These are phyloP conservation scores for Gomphus bonarii DNA, from an alignment of 1,284 basidiomycete species.

Conservation along the genomic window DNA sequence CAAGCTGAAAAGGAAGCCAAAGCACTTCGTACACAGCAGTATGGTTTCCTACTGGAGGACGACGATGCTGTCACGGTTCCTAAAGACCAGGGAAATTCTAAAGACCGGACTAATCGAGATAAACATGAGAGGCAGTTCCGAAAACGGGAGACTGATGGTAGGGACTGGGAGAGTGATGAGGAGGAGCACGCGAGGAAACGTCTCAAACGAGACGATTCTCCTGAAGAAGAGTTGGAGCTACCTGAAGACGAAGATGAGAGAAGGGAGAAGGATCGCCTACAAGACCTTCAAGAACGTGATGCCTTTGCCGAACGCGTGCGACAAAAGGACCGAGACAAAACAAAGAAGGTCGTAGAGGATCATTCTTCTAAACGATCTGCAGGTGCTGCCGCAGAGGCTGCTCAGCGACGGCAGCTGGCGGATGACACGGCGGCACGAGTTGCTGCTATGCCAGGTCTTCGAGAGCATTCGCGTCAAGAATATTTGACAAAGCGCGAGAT, in stretches of 20 bases:
- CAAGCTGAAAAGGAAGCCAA: constrained; percentile 64
- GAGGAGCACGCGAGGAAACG: constrained; percentile 66
- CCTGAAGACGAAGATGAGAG: constrained; percentile 63
- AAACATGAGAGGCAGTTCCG: constrained; percentile 57
- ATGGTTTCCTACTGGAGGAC: constrained; percentile 72
- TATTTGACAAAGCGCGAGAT: constrained; percentile 94
- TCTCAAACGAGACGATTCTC: constrained; percentile 34
- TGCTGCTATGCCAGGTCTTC: constrained; percentile 73
- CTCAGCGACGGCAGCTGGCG: constrained; percentile 70
- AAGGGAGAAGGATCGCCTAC: constrained; percentile 64
- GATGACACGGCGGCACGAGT: constrained; percentile 76
- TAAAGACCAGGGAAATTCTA: constrained; percentile 27
- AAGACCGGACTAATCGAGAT: constrained; percentile 39
- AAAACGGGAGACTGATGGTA: constrained; percentile 69
- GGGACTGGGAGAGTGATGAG: constrained; percentile 83
- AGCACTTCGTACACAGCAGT: constrained; percentile 63
- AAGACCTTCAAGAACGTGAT: constrained; percentile 83
- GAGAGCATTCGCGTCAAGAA: constrained; percentile 82
- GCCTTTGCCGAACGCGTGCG: constrained; percentile 86
- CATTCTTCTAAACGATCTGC: constrained; percentile 60
- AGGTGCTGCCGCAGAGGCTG: constrained; percentile 75
- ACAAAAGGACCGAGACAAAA: constrained; percentile 75
- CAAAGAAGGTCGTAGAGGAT: constrained; percentile 90
- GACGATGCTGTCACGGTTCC: constrained; percentile 33
- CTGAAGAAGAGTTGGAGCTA: constrained; percentile 35